phyloP scores from a whole-genome alignment of 1,139 yeast species.

The Nakaseomyces kungkrabaensis region DNA sequence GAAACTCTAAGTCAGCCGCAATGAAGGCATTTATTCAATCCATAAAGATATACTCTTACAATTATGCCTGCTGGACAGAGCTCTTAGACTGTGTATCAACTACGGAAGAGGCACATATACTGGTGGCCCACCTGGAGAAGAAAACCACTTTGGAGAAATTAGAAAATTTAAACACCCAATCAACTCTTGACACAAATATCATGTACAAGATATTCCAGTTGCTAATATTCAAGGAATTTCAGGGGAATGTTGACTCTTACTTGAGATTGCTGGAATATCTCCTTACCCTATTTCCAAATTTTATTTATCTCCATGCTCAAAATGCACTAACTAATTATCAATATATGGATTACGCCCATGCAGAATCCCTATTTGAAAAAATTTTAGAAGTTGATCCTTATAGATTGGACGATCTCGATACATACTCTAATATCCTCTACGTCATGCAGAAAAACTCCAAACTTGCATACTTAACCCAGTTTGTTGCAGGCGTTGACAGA shows the following conservation, averaged over 20 bases:
- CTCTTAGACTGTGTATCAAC: conserved; percentile 54
- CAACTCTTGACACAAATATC: conserved; percentile 25
- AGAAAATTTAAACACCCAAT: conserved; percentile 13
- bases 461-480: conserved; percentile 77
- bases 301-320: conserved; percentile 68
- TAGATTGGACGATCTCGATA: conserved; percentile 81
- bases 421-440: conserved; percentile 84
- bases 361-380: conserved; percentile 71
- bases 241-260: conserved; percentile 51
- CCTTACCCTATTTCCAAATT: conserved; percentile 51
- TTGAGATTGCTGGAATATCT: conserved; percentile 41
- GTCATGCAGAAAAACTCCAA: conserved; percentile 88
- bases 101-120: conserved; percentile 49
- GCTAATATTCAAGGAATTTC: conserved; percentile 69
- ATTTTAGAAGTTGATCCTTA: conserved; percentile 72
- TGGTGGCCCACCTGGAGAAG: conserved; percentile 36
- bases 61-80: conserved; percentile 95
- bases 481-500: conserved; percentile 72
- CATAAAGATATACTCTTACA: conserved; percentile 53
- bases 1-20: conserved; percentile 52
- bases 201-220: conserved; percentile 66
- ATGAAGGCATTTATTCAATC: conserved; percentile 51
- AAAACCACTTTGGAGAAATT: conserved; percentile 21
- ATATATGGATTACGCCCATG: conserved; percentile 66
- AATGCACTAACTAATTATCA: conserved; percentile 75